These are phyloP conservation scores for Afroboletus lepidellus DNA, from an alignment of 1,284 basidiomycete species.

Conservation along the genomic window DNA sequence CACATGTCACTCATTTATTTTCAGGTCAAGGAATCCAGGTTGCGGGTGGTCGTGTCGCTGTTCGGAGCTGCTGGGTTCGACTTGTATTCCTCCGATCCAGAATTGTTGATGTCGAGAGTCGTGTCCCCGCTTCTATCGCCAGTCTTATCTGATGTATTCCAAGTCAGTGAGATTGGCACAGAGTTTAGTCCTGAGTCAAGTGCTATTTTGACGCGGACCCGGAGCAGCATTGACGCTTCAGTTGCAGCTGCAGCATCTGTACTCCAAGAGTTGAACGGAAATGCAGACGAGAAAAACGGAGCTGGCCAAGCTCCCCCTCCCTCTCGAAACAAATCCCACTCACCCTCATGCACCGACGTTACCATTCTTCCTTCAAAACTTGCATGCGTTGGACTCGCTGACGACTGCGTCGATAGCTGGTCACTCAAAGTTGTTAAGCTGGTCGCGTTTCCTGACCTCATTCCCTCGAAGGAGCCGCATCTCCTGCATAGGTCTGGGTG, in stretches of 20 bases:
- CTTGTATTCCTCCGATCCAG: slow-evolving; percentile 59
- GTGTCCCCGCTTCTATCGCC: slow-evolving; percentile 39
- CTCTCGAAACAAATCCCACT: slow-evolving; percentile 41
- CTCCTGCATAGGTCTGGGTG: slow-evolving; percentile 5
- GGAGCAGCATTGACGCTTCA: slow-evolving; percentile 39
- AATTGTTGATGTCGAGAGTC: slow-evolving; percentile 39
- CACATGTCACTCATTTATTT: slow-evolving; percentile 5
- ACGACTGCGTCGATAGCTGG: slow-evolving; percentile 67
- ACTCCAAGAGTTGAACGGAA: slow-evolving; percentile 19
- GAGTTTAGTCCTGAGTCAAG: slow-evolving; percentile 39
- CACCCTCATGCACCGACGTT: slow-evolving; percentile 47
- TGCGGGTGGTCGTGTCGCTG: slow-evolving; percentile 60
- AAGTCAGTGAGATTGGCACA: slow-evolving; percentile 36
- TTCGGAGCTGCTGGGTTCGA: slow-evolving; percentile 64
- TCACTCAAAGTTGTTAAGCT: slow-evolving; percentile 72
- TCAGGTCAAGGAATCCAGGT: slow-evolving; percentile 65
- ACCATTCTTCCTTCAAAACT: slow-evolving; percentile 52
- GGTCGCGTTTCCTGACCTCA: slow-evolving; percentile 70
- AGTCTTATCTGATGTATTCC: slow-evolving; percentile 37
- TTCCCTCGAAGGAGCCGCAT: slow-evolving; percentile 34
- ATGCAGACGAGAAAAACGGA: slow-evolving; percentile 8
- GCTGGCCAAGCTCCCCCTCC: slow-evolving; percentile 8
- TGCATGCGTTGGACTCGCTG: slow-evolving; percentile 57
- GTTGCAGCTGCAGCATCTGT: slow-evolving; percentile 31
- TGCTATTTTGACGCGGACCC: slow-evolving; percentile 46